These are phyloP conservation scores for Austroboletus novae-zelandiae DNA, from an alignment of 1,284 basidiomycete genomes.

Conservation along the genomic window DNA sequence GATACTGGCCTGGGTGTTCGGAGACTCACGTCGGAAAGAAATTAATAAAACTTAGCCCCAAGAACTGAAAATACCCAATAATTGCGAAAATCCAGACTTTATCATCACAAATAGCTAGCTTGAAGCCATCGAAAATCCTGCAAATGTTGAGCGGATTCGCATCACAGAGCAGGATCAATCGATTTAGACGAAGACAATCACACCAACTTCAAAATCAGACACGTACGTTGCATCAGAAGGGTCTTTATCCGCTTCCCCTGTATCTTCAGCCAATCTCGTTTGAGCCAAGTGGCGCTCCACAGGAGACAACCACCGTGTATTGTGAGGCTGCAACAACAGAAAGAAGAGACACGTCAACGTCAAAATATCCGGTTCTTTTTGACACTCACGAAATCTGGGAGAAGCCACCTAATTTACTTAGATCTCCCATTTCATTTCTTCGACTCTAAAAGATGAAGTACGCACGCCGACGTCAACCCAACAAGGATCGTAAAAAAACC, in stretches of 20 bases:
- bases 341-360: not conserved
- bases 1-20: too few relatives aligned
- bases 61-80: conserved; percentile 47
- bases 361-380: not conserved
- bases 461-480: conserved; percentile 54
- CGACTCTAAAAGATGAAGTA: not conserved
- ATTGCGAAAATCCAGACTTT: conserved; percentile 61
- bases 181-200: too few relatives aligned
- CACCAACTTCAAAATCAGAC: not conserved
- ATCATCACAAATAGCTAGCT: conserved; percentile 59
- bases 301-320: conserved; percentile 62
- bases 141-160: not conserved
- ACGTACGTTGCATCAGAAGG: conserved; percentile 52
- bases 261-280: conserved; percentile 72
- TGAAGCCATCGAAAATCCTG: conserved; percentile 51
- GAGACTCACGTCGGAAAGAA: conserved; percentile 67
- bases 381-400: conserved; percentile 51
- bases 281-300: conserved; percentile 65
- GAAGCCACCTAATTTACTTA: conserved; percentile 38
- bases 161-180: too few relatives aligned
- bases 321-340: conserved; percentile 46
- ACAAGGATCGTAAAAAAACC: conserved; percentile 55
- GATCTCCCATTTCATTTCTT: not conserved
- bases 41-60: conserved; percentile 70
- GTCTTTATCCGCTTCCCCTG: conserved; percentile 66